Base-by-base conservation (phyloP, 306 rosid genomes). In the Rosa persica region DNA sequence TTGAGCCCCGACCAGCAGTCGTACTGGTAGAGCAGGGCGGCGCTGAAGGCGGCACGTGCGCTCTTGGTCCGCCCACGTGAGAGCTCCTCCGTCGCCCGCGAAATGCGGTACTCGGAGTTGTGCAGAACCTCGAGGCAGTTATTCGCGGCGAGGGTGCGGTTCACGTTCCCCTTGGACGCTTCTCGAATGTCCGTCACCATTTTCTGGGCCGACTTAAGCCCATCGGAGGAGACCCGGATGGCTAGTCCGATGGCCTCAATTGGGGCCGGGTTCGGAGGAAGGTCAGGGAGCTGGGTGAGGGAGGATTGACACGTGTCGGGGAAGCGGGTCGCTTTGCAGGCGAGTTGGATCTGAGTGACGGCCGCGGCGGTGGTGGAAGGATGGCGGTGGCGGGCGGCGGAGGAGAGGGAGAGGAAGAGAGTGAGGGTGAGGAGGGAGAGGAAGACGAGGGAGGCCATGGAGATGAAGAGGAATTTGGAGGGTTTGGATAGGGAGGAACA, bases 281-380 rank as follows among this genome's bases (percentile, higher is more conserved):
- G 81, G 25, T 67, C 46, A 1, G 19, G 27, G 55, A 80, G 54
- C 62, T 79, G 60, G 62, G 88, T 0, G 5, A 95, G 80, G 23
- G 96, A 78, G 71, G 86, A 25, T 27, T 72, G 55, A 79, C 99
- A 95, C 48, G 51, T 76, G 39, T 80, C 83, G 0, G 94, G 91
- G 82, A 90, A 95, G 55, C 93, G 96, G 5, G 99, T 93, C 68
- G 97, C 97, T 5, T 73, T 75, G 84, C 99, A 95, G 76, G 90
- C 93, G 12, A 36, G 76, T 5, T 73, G 90, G 80, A 90, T 84
- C 20, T 12, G 85, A 25, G 2, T 52, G 3, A 0, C 13, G 2
- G 9, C 17, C n/a, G 68, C 49, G 72, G 5, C 34, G 47, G 8
- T 0, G 76, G 19, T 2, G 75, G 23, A 5, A 1, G 73, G 27